Conservation (phyloP, 768 basidiomycete genomes). For the Amanita pallidorosea region DNA sequence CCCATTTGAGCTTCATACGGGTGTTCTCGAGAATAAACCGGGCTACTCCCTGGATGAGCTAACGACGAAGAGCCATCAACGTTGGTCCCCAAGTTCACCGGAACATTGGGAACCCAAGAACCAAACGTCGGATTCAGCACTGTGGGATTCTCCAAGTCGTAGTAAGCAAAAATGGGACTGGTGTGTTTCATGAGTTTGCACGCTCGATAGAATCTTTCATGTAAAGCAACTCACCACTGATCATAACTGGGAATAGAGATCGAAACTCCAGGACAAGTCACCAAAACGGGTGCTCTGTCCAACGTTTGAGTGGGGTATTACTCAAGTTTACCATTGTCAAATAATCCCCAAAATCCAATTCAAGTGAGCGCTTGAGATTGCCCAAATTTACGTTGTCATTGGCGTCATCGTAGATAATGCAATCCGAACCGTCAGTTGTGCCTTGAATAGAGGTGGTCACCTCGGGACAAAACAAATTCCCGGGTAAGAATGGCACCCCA, state of each 20-base stretch:
- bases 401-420: neutral
- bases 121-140: neutral
- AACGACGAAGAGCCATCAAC: neutral
- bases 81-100: neutral
- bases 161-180: neutral
- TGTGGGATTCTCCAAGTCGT: neutral
- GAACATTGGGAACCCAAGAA: neutral
- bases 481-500: neutral
- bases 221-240: neutral
- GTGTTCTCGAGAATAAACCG: neutral
- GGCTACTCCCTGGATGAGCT: neutral
- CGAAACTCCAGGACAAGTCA: neutral
- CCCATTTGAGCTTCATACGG: constrained; percentile 1
- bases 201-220: neutral
- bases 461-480: constrained; percentile 1
- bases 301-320: neutral
- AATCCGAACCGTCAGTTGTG: neutral
- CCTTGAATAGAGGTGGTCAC: neutral
- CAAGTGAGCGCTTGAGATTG: neutral
- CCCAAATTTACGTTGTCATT: neutral
- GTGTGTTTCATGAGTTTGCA: neutral
- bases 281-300: neutral
- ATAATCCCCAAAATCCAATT: neutral
- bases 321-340: neutral
- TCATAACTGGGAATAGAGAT: neutral